Evolutionary conservation across 202 grass and related monocot species (phyloP).

Genomic region (Elaeis oleifera): DNA sequence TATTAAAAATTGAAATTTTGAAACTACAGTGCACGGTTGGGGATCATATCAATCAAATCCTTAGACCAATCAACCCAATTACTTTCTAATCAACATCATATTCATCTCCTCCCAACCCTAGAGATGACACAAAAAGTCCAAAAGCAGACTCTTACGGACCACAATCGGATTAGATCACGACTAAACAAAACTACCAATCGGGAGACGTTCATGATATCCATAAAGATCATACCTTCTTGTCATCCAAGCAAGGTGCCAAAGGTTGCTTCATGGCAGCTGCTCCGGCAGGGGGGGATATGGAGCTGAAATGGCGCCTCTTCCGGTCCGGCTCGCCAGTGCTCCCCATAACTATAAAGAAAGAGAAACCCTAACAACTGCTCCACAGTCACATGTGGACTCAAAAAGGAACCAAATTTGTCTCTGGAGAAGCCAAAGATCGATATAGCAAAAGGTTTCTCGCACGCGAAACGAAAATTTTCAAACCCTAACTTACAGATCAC

Average conservation of each 20-base stretch:
- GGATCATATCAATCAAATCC: too few species aligned
- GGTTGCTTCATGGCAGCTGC: conserved; percentile 40
- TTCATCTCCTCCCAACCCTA: too few species aligned
- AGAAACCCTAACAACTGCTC: conserved; percentile 36
- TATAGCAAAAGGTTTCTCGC: not conserved
- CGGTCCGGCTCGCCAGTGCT: conserved; percentile 48
- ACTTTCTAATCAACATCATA: too few species aligned
- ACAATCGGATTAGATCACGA: not conserved
- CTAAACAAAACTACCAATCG: not conserved
- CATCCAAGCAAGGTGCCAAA: conserved; percentile 34
- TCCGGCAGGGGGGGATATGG: conserved; percentile 37
- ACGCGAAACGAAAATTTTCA: not conserved
- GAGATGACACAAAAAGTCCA: too few species aligned
- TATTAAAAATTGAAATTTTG: too few species aligned
- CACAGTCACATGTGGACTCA: conserved; percentile 17
- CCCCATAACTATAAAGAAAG: conserved; percentile 35
- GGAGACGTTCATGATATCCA: not conserved
- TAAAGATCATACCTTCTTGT: conserved; percentile 47
- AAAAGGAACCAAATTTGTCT: not conserved
- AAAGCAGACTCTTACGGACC: not conserved
- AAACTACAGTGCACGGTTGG: too few species aligned
- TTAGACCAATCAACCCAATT: too few species aligned
- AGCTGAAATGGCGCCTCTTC: conserved; percentile 48
- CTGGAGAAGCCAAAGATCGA: not conserved
- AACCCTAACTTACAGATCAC: conserved; percentile 1